Percentiles rank a stretch among this genome's conserved stretches.
phyloP scores from a whole-genome alignment of 495 filamentous ascomycete genomes.

The Penicilliopsis zonata region DNA sequence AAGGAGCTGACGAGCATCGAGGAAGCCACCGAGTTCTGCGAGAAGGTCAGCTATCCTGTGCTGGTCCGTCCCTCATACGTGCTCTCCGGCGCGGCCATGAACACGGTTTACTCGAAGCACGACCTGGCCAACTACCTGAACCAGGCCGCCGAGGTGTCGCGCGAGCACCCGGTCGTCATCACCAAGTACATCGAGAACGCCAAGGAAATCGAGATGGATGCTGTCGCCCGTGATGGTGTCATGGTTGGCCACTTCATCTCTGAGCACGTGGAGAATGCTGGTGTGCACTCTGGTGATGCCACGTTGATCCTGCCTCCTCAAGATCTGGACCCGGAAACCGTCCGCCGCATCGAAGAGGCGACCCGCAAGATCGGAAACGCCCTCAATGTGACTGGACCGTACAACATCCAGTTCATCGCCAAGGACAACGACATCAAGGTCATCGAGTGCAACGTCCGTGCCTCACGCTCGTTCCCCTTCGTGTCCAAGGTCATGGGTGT shows the following conservation, averaged over 20 bases:
- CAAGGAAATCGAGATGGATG: conserved; percentile 96
- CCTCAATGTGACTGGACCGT: conserved; percentile 91
- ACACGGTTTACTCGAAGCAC: conserved; percentile 86
- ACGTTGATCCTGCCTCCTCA: conserved; percentile 95
- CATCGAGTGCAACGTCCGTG: conserved; percentile 96
- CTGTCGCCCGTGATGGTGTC: conserved; percentile 75
- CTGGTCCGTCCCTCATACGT: conserved; percentile 95
- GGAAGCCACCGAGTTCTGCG: conserved; percentile 75
- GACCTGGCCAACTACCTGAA: conserved; percentile 86
- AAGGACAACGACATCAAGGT: conserved; percentile 99
- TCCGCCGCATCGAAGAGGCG: conserved; percentile 83
- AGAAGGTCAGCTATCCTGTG: conserved; percentile 85
- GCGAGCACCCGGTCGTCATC: conserved; percentile 96
- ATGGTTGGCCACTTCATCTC: conserved; percentile 91
- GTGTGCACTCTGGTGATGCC: conserved; percentile 96
- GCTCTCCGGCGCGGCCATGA: conserved; percentile 96
- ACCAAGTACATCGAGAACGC: conserved; percentile 98
- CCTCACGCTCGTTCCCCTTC: conserved; percentile 94
- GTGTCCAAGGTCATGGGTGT: conserved; percentile 98
- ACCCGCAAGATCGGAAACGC: conserved; percentile 92
- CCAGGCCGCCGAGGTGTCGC: conserved; percentile 84
- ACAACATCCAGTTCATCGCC: conserved; percentile 98
- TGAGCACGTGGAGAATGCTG: conserved; percentile 94
- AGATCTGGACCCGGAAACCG: conserved; percentile 81
- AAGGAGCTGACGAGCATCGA: conserved; percentile 90